Percentiles rank a stretch among this genome's conserved stretches.
These are phyloP conservation scores for Acer saccharum DNA, from an alignment of 345 rosid genomes.

Conservation along the genomic window DNA sequence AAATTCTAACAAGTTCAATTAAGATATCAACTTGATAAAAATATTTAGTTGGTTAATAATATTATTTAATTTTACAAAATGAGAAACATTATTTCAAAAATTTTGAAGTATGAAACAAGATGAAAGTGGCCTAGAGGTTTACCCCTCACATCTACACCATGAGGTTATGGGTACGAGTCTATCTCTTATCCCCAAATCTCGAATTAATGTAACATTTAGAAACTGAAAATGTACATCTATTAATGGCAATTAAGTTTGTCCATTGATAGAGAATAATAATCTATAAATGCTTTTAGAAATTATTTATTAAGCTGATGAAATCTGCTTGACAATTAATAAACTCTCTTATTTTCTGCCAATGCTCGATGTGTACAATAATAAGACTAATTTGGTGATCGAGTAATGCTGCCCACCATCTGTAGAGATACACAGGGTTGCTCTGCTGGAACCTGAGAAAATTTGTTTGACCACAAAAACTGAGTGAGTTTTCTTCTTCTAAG, in stretches of 20 bases:
- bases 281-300: neutral
- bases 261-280: neutral
- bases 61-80: too few relatives aligned
- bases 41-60: too few relatives aligned
- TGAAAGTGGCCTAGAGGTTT: too few relatives aligned
- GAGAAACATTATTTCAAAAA: too few relatives aligned
- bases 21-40: too few relatives aligned
- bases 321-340: too few relatives aligned
- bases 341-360: neutral
- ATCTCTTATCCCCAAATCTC: too few relatives aligned
- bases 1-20: too few relatives aligned
- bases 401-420: slow-evolving; percentile 42
- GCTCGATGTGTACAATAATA: neutral
- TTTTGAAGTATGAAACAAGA: too few relatives aligned
- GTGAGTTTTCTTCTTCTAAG: neutral
- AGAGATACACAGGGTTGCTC: slow-evolving; percentile 47
- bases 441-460: slow-evolving; percentile 35
- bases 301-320: neutral
- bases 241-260: neutral
- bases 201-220: too few relatives aligned
- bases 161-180: too few relatives aligned
- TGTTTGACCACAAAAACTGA: neutral
- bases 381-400: slow-evolving; percentile 32
- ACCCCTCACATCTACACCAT: too few relatives aligned
- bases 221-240: neutral